Conservation (phyloP, 192 early-diverging fungal species). For the Backusella tuberculispora region DNA sequence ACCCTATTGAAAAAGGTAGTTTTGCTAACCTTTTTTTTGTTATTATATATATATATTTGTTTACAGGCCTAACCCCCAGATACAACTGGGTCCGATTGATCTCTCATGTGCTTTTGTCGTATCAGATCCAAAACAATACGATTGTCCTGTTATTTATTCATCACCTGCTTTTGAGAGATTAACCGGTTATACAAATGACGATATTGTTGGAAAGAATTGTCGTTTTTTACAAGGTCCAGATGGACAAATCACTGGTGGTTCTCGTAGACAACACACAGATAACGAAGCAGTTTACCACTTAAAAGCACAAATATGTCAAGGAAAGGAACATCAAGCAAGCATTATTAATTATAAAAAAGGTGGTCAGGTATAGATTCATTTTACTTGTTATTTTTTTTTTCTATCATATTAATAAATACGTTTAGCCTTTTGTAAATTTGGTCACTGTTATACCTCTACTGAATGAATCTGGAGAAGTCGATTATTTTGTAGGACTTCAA, state of each 20-base stretch:
- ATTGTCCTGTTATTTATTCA: constrained; percentile 62
- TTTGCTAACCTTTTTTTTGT: too few species aligned
- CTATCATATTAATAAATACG: too few species aligned
- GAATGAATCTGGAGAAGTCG: constrained; percentile 44
- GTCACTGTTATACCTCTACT: constrained; percentile 63
- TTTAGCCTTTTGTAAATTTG: constrained; percentile 63
- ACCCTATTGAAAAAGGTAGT: neutral
- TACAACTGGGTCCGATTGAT: constrained; percentile 64
- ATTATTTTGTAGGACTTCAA: constrained; percentile 63
- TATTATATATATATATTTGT: neutral
- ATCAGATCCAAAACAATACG: constrained; percentile 46
- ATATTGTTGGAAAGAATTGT: constrained; percentile 49
- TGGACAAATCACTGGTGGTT: constrained; percentile 51
- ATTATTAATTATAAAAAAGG: constrained; percentile 67
- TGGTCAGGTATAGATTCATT: constrained; percentile 37
- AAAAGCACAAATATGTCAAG: constrained; percentile 42
- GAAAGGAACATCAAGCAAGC: constrained; percentile 61
- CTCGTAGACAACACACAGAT: constrained; percentile 51
- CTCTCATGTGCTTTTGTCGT: constrained; percentile 58
- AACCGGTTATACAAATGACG: constrained; percentile 48
- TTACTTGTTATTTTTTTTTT: too few species aligned
- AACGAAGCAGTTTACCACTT: constrained; percentile 55
- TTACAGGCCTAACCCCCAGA: constrained; percentile 57
- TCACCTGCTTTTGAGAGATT: constrained; percentile 60
- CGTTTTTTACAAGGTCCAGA: constrained; percentile 48